Conservation (phyloP, 495 filamentous ascomycete species). For the Aspergillus panamensis region DNA sequence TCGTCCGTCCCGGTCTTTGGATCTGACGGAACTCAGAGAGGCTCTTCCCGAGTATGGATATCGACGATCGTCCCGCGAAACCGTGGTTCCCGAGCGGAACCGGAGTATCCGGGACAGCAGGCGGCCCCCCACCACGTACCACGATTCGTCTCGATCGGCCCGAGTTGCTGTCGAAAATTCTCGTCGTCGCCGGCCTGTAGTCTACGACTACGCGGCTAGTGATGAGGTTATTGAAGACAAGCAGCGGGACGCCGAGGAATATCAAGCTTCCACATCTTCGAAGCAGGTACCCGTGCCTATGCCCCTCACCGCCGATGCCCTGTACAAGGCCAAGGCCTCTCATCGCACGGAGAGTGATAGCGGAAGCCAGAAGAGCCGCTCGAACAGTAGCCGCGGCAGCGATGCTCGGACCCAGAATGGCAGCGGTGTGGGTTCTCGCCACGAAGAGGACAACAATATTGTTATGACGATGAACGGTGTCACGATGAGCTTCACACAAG, state of each 20-base stretch:
- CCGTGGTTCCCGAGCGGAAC: slow-evolving; percentile 33
- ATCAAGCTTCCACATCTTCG: slow-evolving; percentile 36
- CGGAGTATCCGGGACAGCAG: slow-evolving; percentile 31
- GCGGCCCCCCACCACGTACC: slow-evolving; percentile 31
- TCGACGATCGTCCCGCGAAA: slow-evolving; percentile 31
- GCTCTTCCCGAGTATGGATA: slow-evolving; percentile 32
- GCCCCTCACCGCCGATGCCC: slow-evolving; percentile 36
- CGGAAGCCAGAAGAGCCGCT: slow-evolving; percentile 45
- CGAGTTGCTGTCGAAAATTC: slow-evolving; percentile 36
- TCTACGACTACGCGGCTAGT: slow-evolving; percentile 31
- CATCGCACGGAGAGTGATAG: slow-evolving; percentile 39
- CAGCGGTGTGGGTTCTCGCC: slow-evolving; percentile 32
- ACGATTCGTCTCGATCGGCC: slow-evolving; percentile 29
- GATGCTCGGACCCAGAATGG: slow-evolving; percentile 32
- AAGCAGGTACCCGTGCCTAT: slow-evolving; percentile 24
- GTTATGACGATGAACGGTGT: slow-evolving; percentile 43
- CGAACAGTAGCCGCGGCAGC: slow-evolving; percentile 45
- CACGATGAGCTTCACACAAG: slow-evolving; percentile 39
- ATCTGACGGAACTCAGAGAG: slow-evolving; percentile 32
- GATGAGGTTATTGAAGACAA: slow-evolving; percentile 31
- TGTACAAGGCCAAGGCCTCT: slow-evolving; percentile 31
- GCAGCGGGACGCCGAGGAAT: slow-evolving; percentile 36
- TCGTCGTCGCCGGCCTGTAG: slow-evolving; percentile 30
- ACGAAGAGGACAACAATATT: slow-evolving; percentile 41
- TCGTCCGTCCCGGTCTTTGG: slow-evolving; percentile 33